These are phyloP conservation scores for Penicillium ochrochloron DNA, from an alignment of 495 filamentous ascomycete genomes.

Conservation along the genomic window DNA sequence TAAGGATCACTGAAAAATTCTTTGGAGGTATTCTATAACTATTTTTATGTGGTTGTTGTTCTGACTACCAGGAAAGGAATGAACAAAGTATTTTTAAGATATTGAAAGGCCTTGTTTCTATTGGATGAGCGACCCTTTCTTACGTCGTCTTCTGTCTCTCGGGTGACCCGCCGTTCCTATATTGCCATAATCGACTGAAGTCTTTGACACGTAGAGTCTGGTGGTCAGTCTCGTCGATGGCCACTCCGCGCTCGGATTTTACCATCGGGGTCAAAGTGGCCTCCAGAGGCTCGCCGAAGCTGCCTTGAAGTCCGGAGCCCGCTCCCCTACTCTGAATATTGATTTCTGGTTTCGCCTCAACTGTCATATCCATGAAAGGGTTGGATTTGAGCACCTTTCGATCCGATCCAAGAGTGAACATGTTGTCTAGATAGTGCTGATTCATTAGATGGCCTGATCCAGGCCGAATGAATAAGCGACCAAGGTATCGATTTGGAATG, in stretches of 20 bases:
- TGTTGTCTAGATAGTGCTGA: constrained; percentile 80
- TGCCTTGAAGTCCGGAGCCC: background rate
- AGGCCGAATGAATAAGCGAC: constrained; percentile 70
- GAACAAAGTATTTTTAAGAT: background rate
- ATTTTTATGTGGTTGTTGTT: background rate
- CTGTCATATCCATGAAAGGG: constrained; percentile 43
- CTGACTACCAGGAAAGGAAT: background rate
- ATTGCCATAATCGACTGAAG: constrained; percentile 74
- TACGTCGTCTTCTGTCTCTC: background rate
- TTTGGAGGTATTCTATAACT: background rate
- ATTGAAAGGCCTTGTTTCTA: background rate
- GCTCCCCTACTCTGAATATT: background rate
- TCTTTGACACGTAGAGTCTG: constrained; percentile 60
- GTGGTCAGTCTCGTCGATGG: background rate
- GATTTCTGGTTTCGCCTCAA: constrained; percentile 13
- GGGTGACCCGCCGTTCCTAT: constrained; percentile 69
- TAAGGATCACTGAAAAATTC: background rate
- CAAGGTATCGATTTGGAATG: constrained; percentile 66
- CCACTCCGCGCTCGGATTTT: background rate
- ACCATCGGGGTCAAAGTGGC: constrained; percentile 13
- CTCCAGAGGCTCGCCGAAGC: constrained; percentile 4
- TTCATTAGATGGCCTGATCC: constrained; percentile 74
- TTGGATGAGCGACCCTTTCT: background rate
- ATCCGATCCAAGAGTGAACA: constrained; percentile 62
- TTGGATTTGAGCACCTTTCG: constrained; percentile 34